Evolutionary conservation across 345 rosid species (phyloP), one percentile per base, ranked within the genome.

Genomic region (Mallotus nudiflorus): DNA sequence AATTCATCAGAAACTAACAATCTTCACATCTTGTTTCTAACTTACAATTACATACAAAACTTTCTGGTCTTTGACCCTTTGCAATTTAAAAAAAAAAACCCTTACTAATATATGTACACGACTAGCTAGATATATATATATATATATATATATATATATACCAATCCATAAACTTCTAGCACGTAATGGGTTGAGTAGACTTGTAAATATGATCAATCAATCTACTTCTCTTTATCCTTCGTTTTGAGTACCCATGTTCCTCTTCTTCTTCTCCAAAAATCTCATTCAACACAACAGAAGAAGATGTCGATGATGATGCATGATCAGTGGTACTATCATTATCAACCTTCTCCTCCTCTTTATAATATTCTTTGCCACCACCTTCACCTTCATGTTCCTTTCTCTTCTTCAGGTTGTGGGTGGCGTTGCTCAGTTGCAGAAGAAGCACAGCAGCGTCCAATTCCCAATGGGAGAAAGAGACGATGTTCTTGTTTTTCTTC

Each of bases 201-300:
- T 15, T 45, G 37, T 63, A 63, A 25, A 63, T 44, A 1, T 63
- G 52, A 63, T 63, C 27, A 27, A 63, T 28, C 9, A 44, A 7
- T 63, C 16, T 63, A 9, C 44, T 24, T n/a, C 67, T 63, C 52
- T 63, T 44, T 16, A 63, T 24, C n/a, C 52, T 63, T 63, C 67
- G 15, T 45, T 44, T 42, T 1, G 66, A 51, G 25, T 62, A 44
- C 51, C 25, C 66, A 40, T 62, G 51, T 9, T 61, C 64, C 3
- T 33, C 64, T 5, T 35, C 45, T 2, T 35, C 44, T 37, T 60
- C 46, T 12, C 12, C 31, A 12, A 16, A 24, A 12, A 19, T 9
- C 6, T 56, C n/a, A 27, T 56, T 2, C 8, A 39, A 10, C 1
- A 19, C 33, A 13, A 18, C 0, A 62, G 2, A 6, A 52, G 56